Evolutionary conservation across 768 basidiomycete species (phyloP), one percentile per base, ranked within the genome.

Genomic region (Porphyrellus cyaneotinctus): DNA sequence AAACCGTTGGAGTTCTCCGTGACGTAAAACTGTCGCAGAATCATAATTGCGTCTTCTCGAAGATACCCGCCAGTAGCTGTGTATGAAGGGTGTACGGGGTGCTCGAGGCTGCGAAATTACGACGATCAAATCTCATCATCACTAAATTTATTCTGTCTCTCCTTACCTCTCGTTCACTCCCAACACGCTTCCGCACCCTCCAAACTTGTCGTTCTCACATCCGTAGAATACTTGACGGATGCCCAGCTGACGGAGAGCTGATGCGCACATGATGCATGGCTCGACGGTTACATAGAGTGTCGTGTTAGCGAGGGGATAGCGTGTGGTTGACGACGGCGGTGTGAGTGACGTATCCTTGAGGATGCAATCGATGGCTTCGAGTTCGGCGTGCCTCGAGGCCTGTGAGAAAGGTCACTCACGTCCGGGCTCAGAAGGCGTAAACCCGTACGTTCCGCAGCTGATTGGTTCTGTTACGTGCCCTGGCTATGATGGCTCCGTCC

Each of bases 231-330:
- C 95, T 58, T 87, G 78, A 52, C 83, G 84, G 61, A 99, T 91
- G 15, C 95, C 95, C 56, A 95, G 71, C 71, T 98, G 97, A 49
- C 95, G 81, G 31, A 99, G 78, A 12, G 95, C 97, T 22, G 91
- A 93, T 13, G 94, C 92, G 59, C 97, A 99, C 97, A 98, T 98
- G 68, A 98, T 93, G 71, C 97, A 99, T 0, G 95, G 97, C 71
- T 99, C 95, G 48, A 99, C 97, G 6, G 97, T 99, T 47, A 98
- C 97, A 68, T 98, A 99, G 26, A 98, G 82, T 3, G 83, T 89
- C 20, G 91, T 95, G 11, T 81, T 76, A 1, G 78, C 77, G 17
- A 99, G 78, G 6, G 91, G 90, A 53, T 89, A 82, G 39, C 68
- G 62, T 0, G 69, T 47, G n/a, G 67, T 54, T 18, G 53, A 49